phyloP scores from a whole-genome alignment of 2,329 filamentous ascomycete genomes.

The Pseudogymnoascus pannorum region DNA sequence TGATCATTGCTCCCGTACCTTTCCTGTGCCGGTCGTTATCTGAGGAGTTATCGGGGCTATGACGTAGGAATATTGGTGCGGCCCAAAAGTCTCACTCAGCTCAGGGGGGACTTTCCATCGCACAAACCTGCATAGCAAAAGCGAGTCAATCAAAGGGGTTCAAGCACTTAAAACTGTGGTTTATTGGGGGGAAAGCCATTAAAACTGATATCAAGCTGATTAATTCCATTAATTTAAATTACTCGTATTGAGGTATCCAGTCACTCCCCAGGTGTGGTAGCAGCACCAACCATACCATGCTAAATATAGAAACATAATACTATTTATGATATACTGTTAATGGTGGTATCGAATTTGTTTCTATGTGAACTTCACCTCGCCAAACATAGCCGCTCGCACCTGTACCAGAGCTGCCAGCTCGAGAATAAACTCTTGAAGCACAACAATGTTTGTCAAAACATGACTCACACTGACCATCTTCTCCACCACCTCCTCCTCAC shows the following conservation, averaged over 20 bases:
- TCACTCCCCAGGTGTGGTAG: not conserved
- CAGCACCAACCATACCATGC: not conserved
- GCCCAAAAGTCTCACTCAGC: not conserved
- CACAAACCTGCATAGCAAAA: no score
- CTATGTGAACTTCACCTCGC: slow-evolving; percentile 60
- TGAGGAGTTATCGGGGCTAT: not conserved
- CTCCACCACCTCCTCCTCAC: slow-evolving; percentile 24
- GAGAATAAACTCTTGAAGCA: slow-evolving; percentile 72
- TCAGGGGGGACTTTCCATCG: no score
- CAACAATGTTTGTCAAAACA: slow-evolving; percentile 69
- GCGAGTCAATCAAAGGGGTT: not conserved
- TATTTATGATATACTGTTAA: not conserved
- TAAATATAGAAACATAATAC: not conserved
- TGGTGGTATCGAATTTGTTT: not conserved
- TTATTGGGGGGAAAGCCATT: no score
- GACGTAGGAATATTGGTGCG: not conserved
- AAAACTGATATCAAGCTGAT: no score
- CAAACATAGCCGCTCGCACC: slow-evolving; percentile 66
- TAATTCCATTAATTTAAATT: not conserved
- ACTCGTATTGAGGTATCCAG: not conserved
- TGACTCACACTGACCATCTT: slow-evolving; percentile 61
- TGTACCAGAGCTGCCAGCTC: slow-evolving; percentile 70
- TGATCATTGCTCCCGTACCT: not conserved
- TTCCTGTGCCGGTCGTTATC: not conserved
- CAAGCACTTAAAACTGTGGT: not conserved